Evolutionary conservation across 2,329 filamentous ascomycete genomes (phyloP), one percentile per base, ranked within the genome.

Genomic region (Exophiala viscosa): DNA sequence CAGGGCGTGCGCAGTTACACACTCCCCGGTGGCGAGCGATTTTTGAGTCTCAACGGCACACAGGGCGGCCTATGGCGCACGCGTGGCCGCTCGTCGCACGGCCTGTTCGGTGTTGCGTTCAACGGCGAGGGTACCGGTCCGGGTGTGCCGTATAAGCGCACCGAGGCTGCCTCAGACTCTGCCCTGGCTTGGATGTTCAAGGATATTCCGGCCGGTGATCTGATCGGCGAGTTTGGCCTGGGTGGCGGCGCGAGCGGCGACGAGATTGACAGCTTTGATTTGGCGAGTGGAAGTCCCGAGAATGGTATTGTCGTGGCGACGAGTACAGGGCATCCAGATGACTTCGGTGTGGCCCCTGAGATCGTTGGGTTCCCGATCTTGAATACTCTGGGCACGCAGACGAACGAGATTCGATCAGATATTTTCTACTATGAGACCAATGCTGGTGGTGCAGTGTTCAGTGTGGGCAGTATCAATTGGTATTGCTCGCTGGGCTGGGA

Each of bases 211-310:
- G 38, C 50, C 10, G 45, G 48, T 5, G 58, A 50, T 4, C 52
- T 57, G 18, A 62, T 59, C 34, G 60, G 61, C 6, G 56, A 62
- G 31, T 42, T 62, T 14, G 60, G 62, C 2, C 63, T 69, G 10
- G 65, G 63, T 5, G 65, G 65, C n/a, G 64, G 66, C 10, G 66
- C 65, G 5, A 62, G 59, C 40, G 67, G 67, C 10, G 68, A 71
- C 38, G 68, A 70, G 55, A 66, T 70, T 43, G 68, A 70, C 54
- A 59, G 66, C 5, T 50, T 66, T 10, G 68, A 70, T 46, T 60
- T 62, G 43, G 51, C 39, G 8, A 57, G 66, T 11, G 67, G 67
- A 1, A 66, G 63, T 10, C 67, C 68, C 1, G 15, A 35, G 1
- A 65, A 67, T 44, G 57, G 63, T 2, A 52, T 68, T 2, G 45